A percentile compares a stretch with the other conserved stretches of the same genome.
These are phyloP conservation scores for Phytophthora capsici DNA, from an alignment of 352 stramenopile genomes.

Conservation along the genomic window DNA sequence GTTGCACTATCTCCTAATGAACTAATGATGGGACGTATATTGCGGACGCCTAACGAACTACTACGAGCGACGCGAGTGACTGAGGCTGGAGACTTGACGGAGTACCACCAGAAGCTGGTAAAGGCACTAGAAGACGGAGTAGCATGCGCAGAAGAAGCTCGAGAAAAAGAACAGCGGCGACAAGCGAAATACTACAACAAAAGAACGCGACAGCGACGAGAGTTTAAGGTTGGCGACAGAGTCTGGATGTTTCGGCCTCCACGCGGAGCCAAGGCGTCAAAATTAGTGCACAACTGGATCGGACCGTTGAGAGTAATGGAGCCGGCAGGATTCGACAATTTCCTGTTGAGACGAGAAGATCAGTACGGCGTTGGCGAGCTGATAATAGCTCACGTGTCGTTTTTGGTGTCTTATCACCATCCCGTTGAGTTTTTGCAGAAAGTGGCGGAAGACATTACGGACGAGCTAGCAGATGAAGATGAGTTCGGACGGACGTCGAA, in stretches of 20 bases:
- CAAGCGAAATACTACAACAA: not conserved
- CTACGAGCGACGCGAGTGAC: not conserved
- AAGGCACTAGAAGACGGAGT: not conserved
- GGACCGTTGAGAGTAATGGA: not conserved
- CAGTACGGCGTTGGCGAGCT: not conserved
- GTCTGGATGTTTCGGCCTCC: too few relatives aligned
- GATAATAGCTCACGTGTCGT: constrained; percentile 6
- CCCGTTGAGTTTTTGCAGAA: not conserved
- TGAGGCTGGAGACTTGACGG: not conserved
- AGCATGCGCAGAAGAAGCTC: not conserved
- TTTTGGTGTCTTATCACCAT: constrained; percentile 9
- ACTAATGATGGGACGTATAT: not conserved
- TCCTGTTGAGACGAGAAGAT: not conserved
- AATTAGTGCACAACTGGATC: constrained; percentile 8
- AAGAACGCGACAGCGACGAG: not conserved
- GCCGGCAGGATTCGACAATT: constrained; percentile 1
- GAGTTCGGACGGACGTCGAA: not conserved
- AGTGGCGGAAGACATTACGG: not conserved
- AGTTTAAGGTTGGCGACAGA: not conserved
- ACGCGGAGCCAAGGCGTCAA: not conserved
- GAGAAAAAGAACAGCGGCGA: not conserved
- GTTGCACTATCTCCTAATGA: not conserved
- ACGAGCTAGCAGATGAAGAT: constrained; percentile 6
- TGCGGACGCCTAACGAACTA: not conserved
- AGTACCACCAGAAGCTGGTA: not conserved